phyloP scores from a whole-genome alignment of 2,329 filamentous ascomycete species.

The Sarocladium brachiariae region DNA sequence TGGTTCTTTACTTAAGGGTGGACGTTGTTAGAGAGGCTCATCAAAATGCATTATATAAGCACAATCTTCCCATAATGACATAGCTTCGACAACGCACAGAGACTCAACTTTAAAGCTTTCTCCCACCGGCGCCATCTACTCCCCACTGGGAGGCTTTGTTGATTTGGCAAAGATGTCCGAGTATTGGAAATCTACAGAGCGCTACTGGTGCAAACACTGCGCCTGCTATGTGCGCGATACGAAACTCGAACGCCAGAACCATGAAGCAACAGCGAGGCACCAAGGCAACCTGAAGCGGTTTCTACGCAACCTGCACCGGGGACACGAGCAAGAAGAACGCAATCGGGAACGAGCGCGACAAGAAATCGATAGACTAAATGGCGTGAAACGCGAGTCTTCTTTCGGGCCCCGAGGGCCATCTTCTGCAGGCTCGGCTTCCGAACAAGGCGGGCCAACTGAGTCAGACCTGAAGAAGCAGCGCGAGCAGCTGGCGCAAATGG shows the following conservation, averaged over 20 bases:
- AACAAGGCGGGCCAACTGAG: constrained; percentile 25
- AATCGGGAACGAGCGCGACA: constrained; percentile 76
- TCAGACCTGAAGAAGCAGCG: constrained; percentile 76
- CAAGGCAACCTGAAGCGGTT: constrained; percentile 83
- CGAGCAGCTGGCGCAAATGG: constrained; percentile 80
- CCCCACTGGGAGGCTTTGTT: no score
- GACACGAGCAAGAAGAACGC: constrained; percentile 71
- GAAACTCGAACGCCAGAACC: constrained; percentile 79
- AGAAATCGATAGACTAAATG: constrained; percentile 81
- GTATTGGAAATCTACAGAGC: constrained; percentile 97
- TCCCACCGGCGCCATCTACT: not conserved
- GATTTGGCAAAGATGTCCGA: constrained; percentile 63
- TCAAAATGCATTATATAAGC: constrained; percentile 1
- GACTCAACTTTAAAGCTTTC: no score
- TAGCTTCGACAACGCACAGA: no score
- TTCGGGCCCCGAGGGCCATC: constrained; percentile 13
- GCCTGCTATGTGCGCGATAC: constrained; percentile 86
- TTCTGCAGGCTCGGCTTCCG: constrained; percentile 5
- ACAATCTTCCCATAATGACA: not conserved
- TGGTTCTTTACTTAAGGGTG: no score
- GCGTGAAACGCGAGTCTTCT: constrained; percentile 51
- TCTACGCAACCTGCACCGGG: constrained; percentile 79
- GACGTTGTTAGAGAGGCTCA: not conserved
- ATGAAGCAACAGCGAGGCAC: constrained; percentile 80
- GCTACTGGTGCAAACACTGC: constrained; percentile 99